Base-by-base conservation (phyloP, 2,329 filamentous ascomycete genomes). In the Neoascochyta sp. region DNA sequence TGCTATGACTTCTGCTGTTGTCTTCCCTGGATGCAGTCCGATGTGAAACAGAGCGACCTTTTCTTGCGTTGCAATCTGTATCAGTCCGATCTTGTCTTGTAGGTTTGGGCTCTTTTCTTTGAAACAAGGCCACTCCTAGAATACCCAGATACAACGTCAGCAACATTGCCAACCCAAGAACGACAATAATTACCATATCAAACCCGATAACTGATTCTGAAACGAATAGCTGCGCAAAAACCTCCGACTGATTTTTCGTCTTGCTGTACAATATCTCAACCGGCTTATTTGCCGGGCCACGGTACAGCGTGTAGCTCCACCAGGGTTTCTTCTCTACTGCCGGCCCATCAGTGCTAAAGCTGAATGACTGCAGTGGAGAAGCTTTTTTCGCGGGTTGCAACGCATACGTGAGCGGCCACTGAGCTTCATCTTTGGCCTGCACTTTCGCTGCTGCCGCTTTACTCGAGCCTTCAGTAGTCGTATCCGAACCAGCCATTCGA, bases 21-120 rank as follows among this genome's bases (percentile, higher is more conserved):
- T 63, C 9, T 60, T 58, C 2, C 67, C 67, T 12, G 46, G 26
- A 37, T 70, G 69, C 3, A 80, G 47, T 3, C 86, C 83, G 29
- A 95, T 62, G 45, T 95, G 90, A 45, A 95, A 89, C 1, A 95
- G 72, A 0, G 74, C 86, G 27, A 95, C 81, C 9, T 79, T 81
- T 39, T 81, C 77, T 23, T 84, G 76, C 37, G 79, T 84, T 1
- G 89, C 86, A 13, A 95, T 61, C 60, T 95, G 90, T 23, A 95
- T 81, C 20, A 95, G 63, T 0, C 85, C 89, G 5, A 93, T 76
- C 39, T 88, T 86, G 29, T 74, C 69, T 43, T 83, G 81, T 4
- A 80, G 64, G 3, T 71, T 68, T 3, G 70, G 57, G 6, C 43
- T 48, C 12, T 57, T 68, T 5, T 54, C 65, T 0, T 77, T 70